phyloP scores from a whole-genome alignment of 2,329 filamentous ascomycete species.

The Fusarium pseudograminearum region DNA sequence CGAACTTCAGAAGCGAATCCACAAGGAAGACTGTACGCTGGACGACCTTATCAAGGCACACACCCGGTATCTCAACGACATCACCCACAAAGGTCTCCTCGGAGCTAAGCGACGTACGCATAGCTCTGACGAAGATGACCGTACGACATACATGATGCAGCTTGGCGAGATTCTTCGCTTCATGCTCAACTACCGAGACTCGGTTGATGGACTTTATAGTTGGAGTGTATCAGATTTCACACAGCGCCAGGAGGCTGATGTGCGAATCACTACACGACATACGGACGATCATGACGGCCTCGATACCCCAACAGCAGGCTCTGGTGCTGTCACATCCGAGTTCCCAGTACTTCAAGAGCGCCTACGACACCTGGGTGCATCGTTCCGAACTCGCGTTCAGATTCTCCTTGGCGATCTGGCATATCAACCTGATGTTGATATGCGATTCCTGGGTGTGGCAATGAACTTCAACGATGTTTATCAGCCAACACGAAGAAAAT shows the following conservation, averaged over 20 bases:
- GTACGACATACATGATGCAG: conserved; percentile 85
- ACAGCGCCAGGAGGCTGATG: conserved; percentile 84
- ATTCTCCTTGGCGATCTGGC: conserved; percentile 88
- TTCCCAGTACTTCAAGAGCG: conserved; percentile 82
- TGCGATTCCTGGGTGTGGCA: conserved; percentile 93
- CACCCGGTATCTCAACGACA: conserved; percentile 88
- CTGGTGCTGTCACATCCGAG: conserved; percentile 70
- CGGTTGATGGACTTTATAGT: conserved; percentile 92
- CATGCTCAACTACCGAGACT: conserved; percentile 94
- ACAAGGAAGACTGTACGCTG: conserved; percentile 87
- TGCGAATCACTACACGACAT: conserved; percentile 73
- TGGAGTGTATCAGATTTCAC: conserved; percentile 97
- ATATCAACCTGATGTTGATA: conserved; percentile 93
- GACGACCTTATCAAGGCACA: conserved; percentile 96
- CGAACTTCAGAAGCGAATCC: conserved; percentile 84
- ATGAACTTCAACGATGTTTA: conserved; percentile 99
- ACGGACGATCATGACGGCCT: conserved; percentile 42
- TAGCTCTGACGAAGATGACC: conserved; percentile 70
- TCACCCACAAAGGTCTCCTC: conserved; percentile 94
- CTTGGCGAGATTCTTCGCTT: conserved; percentile 91
- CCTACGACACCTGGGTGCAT: conserved; percentile 76
- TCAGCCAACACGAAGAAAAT: conserved; percentile 76
- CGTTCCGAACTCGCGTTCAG: conserved; percentile 83
- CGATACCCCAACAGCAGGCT: conserved; percentile 45
- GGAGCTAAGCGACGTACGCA: conserved; percentile 71